Evolutionary conservation across 805 yeast genomes (phyloP), one percentile per base, ranked within the genome.

Genomic region (Metschnikowia arizonensis): DNA sequence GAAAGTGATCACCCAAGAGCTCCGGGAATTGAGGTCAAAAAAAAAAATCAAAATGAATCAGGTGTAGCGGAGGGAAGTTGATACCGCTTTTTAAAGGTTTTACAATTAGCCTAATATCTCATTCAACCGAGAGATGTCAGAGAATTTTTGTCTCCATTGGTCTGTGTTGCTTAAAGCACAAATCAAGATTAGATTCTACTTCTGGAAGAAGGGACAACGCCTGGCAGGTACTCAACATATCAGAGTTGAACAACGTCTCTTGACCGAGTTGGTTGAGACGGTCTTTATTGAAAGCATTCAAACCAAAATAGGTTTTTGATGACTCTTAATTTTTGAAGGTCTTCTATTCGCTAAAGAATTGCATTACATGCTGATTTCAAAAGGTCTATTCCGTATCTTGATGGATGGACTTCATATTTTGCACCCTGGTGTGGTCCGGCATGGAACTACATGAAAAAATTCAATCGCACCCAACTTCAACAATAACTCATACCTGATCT

Each of bases 381-480:
- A 5, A 12, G 15, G 31, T n/a, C 17, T n/a, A n/a, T 12, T 28
- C 31, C 31, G 10, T 28, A n/a, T n/a, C 11, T 12, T 33, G 14
- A 11, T 18, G 8, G 34, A 18, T 3, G 34, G 23, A 11, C 14
- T 19, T 12, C 10, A 18, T 14, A 34, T 9, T 37, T 37, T 37
- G 40, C 40, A 37, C 17, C 40, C 33, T 26, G 33, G 18, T 33
- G 18, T 33, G 10, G 24, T 39, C 42, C 42, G 42, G 42, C 42
- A 39, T 39, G 42, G 12, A 14, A 31, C 26, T 21, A 7, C 26
- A 21, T 26, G 19, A 39, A 39, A 39, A 39, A 30, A 21, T 39
- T 39, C 34, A 31, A 31, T 21, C 42, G 42, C 42, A 39, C 42
- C 42, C 23, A 23, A 14, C 17, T 5, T 23, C 42, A 30, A 34